phyloP scores from a whole-genome alignment of 202 grass and related monocot species.

The Brachypodium distachyon region DNA sequence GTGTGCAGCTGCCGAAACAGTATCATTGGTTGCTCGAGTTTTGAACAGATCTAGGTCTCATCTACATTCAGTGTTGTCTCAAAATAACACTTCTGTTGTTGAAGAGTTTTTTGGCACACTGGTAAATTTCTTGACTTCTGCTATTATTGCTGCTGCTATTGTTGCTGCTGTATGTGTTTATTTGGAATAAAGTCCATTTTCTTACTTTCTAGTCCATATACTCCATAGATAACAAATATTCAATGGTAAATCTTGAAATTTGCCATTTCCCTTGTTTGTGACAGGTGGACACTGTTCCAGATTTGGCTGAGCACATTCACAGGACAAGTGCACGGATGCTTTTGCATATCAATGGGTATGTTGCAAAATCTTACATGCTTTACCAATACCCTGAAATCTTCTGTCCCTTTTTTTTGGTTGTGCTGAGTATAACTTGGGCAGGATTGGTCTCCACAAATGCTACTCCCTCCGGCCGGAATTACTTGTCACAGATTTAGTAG shows the following conservation, averaged over 20 bases:
- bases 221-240: too few species aligned
- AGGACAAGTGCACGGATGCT: slow-evolving; percentile 83
- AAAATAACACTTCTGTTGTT: slow-evolving; percentile 62
- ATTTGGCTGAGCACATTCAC: slow-evolving; percentile 91
- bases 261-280: slow-evolving; percentile 19
- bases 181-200: neutral
- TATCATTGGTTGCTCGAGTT: slow-evolving; percentile 84
- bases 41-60: slow-evolving; percentile 84
- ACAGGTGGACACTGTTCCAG: slow-evolving; percentile 91
- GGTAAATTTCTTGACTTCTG: slow-evolving; percentile 40
- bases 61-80: slow-evolving; percentile 61
- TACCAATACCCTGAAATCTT: neutral
- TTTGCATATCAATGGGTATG: slow-evolving; percentile 96
- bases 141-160: neutral
- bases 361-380: neutral
- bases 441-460: slow-evolving; percentile 1
- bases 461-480: too few species aligned
- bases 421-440: neutral
- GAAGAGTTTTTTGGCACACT: slow-evolving; percentile 85
- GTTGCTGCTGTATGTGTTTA: neutral
- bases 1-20: slow-evolving; percentile 81
- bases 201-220: neutral
- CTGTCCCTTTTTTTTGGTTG: neutral
- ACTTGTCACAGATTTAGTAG: too few species aligned
- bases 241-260: neutral